Conservation (phyloP, 345 rosid genomes). For the Crucihimalaya himalaica region DNA sequence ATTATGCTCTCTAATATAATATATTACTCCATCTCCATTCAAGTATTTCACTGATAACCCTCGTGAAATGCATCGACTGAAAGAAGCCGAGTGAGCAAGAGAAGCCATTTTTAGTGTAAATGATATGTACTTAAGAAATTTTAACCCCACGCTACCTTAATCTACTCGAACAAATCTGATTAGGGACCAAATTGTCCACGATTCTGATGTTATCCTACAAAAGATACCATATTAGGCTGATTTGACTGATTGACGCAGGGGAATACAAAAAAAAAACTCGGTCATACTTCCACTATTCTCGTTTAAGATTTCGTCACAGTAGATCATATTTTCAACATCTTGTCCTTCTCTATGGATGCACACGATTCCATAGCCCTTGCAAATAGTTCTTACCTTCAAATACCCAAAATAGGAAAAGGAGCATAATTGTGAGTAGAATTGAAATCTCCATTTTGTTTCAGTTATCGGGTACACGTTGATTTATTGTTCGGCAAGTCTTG, state of each 20-base stretch:
- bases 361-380: constrained; percentile 73
- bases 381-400: constrained; percentile 62
- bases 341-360: constrained; percentile 89
- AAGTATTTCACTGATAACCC: constrained; percentile 80
- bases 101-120: neutral
- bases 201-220: constrained; percentile 64
- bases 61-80: constrained; percentile 75
- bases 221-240: neutral
- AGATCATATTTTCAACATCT: constrained; percentile 62
- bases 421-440: constrained; percentile 5
- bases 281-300: constrained; percentile 49
- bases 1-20: constrained; percentile 54
- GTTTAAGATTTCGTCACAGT: constrained; percentile 51
- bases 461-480: constrained; percentile 34
- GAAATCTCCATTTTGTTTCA: neutral
- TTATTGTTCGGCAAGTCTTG: constrained; percentile 47
- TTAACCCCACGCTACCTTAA: constrained; percentile 52
- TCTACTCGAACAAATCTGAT: constrained; percentile 83
- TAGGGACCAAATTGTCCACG: constrained; percentile 68
- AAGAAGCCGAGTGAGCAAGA: constrained; percentile 18
- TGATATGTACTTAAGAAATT: neutral
- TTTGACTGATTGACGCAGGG: neutral
- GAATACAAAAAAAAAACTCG: neutral
- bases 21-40: constrained; percentile 67
- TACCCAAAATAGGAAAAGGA: neutral